phyloP scores from a whole-genome alignment of 768 basidiomycete genomes.

The Termitomyces sp. region DNA sequence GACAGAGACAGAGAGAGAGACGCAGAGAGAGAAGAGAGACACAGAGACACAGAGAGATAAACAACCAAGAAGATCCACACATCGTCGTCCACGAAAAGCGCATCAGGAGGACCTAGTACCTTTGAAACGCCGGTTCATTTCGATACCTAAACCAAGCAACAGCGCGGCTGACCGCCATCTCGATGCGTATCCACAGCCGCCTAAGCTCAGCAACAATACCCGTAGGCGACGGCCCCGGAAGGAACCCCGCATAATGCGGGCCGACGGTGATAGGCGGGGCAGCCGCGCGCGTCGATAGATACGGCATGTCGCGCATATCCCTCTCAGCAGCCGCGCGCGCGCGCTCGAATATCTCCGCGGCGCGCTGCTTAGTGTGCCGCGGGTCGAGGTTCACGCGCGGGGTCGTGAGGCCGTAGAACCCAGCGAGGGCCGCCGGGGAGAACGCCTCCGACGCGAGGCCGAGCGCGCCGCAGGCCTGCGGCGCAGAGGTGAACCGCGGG shows the following conservation, averaged over 20 bases:
- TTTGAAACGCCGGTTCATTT: background rate
- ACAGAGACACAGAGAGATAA: background rate
- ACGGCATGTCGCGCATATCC: background rate
- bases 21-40: background rate
- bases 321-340: background rate
- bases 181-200: background rate
- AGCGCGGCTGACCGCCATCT: background rate
- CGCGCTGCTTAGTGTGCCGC: background rate
- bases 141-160: background rate
- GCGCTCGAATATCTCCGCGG: background rate
- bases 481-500: background rate
- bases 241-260: conserved; percentile 3
- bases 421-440: background rate
- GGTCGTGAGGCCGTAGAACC: background rate
- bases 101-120: background rate
- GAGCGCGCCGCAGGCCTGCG: background rate
- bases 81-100: too few relatives aligned
- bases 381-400: background rate
- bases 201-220: background rate
- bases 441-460: background rate
- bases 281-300: background rate
- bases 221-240: background rate
- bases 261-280: background rate
- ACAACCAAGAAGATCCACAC: too few relatives aligned
- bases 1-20: background rate